Percentiles rank a stretch among this genome's conserved stretches.
Conservation (phyloP, 805 yeast genomes). For the Candida nitratophila region DNA sequence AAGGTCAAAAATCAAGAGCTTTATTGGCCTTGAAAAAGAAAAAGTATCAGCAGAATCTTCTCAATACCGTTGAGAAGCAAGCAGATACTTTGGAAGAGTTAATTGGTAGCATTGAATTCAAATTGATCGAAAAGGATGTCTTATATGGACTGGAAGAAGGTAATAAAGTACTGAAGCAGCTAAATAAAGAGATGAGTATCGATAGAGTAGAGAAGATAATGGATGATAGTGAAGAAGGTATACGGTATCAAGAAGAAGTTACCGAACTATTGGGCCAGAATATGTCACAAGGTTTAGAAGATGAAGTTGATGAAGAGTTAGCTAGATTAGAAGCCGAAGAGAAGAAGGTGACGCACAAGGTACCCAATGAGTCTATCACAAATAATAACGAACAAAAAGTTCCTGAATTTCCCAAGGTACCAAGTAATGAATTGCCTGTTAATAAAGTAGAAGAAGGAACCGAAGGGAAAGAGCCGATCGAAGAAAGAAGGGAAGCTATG, state of each 20-base stretch:
- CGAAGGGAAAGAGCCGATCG: conserved; percentile 3
- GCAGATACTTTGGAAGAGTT: conserved; percentile 72
- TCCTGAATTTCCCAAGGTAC: conserved; percentile 24
- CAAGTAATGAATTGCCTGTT: conserved; percentile 12
- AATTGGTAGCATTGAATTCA: conserved; percentile 79
- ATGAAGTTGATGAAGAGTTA: conserved; percentile 62
- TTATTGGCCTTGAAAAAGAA: conserved; percentile 64
- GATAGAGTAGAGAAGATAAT: conserved; percentile 75
- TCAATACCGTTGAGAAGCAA: conserved; percentile 69
- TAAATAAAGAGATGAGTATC: conserved; percentile 72
- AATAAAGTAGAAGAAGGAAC: conserved; percentile 12
- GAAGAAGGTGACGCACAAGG: too few species aligned
- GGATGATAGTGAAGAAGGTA: conserved; percentile 81
- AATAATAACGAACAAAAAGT: too few species aligned
- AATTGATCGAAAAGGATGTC: conserved; percentile 81
- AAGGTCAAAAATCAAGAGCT: conserved; percentile 54
- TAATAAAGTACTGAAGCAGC: conserved; percentile 61
- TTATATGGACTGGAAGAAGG: conserved; percentile 77
- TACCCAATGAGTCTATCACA: too few species aligned
- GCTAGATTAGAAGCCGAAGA: conserved; percentile 42
- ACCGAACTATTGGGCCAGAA: conserved; percentile 41
- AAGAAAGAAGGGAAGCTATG: not conserved
- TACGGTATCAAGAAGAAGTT: conserved; percentile 70
- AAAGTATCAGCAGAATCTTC: conserved; percentile 73
- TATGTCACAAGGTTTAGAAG: conserved; percentile 41